phyloP scores from a whole-genome alignment of 2,329 filamentous ascomycete species.

The Ascochyta viciae-villosae region DNA sequence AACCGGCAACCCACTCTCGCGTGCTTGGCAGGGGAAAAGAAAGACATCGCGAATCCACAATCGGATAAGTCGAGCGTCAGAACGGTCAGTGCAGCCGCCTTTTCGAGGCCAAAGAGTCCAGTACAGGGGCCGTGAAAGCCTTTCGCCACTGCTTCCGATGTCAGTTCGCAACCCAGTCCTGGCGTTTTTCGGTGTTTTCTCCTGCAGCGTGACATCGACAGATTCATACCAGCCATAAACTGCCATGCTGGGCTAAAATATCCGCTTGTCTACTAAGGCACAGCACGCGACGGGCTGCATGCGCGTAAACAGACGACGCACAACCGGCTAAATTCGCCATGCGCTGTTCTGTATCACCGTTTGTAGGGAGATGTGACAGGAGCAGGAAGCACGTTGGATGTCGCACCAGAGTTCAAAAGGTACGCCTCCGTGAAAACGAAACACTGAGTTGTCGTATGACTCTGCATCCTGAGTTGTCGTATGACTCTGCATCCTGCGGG shows the following conservation, averaged over 20 bases:
- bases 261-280: slow-evolving; percentile 14
- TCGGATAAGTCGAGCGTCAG: slow-evolving; percentile 10
- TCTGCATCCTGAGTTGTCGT: slow-evolving; percentile 18
- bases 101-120: slow-evolving; percentile 10
- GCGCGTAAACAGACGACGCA: slow-evolving; percentile 4
- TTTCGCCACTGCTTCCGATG: slow-evolving; percentile 12
- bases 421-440: slow-evolving; percentile 27
- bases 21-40: slow-evolving; percentile 44
- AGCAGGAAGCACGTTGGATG: slow-evolving; percentile 14
- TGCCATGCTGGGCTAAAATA: slow-evolving; percentile 3
- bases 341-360: slow-evolving; percentile 15
- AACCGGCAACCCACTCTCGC: slow-evolving; percentile 19
- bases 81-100: slow-evolving; percentile 13
- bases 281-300: slow-evolving; percentile 5
- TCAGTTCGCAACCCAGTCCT: slow-evolving; percentile 7
- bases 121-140: slow-evolving; percentile 5
- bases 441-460: slow-evolving; percentile 20
- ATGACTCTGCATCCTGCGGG: slow-evolving; percentile 18
- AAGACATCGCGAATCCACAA: slow-evolving; percentile 14
- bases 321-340: slow-evolving; percentile 6
- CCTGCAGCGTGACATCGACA: slow-evolving; percentile 7
- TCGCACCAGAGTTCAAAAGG: slow-evolving; percentile 35
- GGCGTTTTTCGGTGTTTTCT: slow-evolving; percentile 1
- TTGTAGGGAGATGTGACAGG: slow-evolving; percentile 22
- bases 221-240: slow-evolving; percentile 2